Evolutionary conservation across 2,329 filamentous ascomycete species (phyloP).

Genomic region (Shiraia bambusicola): DNA sequence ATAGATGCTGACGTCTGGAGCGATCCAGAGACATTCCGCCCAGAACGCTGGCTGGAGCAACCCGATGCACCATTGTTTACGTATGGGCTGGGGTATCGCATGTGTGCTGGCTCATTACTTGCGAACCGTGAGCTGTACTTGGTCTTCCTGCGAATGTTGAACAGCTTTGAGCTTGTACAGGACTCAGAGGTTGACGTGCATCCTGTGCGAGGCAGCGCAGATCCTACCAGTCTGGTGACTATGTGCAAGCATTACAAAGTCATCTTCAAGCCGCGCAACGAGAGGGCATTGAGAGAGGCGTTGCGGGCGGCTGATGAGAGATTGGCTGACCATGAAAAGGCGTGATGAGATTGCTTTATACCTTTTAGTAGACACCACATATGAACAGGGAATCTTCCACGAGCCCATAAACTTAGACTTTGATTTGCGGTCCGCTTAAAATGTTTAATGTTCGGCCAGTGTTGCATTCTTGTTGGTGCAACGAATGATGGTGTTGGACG

Average conservation of each 20-base stretch:
- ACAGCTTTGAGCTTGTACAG: constrained; percentile 61
- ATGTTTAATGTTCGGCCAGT: too few relatives aligned
- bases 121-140: constrained; percentile 67
- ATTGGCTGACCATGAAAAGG: constrained; percentile 19
- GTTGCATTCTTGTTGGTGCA: too few relatives aligned
- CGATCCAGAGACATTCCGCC: constrained; percentile 61
- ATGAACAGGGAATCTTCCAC: background rate
- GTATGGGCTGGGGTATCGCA: constrained; percentile 66
- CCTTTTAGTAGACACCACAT: background rate
- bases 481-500: too few relatives aligned
- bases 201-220: constrained; percentile 60
- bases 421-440: too few relatives aligned
- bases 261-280: constrained; percentile 58
- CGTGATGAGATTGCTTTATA: background rate
- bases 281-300: constrained; percentile 47
- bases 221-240: constrained; percentile 63
- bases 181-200: constrained; percentile 59
- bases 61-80: constrained; percentile 66
- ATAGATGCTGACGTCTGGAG: constrained; percentile 57
- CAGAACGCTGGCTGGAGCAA: constrained; percentile 64
- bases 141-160: constrained; percentile 63
- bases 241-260: constrained; percentile 62
- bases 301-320: constrained; percentile 39
- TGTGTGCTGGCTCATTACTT: constrained; percentile 65
- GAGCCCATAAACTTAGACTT: too few relatives aligned